Base-by-base conservation (phyloP, 345 rosid species). In the Salix dunnii region DNA sequence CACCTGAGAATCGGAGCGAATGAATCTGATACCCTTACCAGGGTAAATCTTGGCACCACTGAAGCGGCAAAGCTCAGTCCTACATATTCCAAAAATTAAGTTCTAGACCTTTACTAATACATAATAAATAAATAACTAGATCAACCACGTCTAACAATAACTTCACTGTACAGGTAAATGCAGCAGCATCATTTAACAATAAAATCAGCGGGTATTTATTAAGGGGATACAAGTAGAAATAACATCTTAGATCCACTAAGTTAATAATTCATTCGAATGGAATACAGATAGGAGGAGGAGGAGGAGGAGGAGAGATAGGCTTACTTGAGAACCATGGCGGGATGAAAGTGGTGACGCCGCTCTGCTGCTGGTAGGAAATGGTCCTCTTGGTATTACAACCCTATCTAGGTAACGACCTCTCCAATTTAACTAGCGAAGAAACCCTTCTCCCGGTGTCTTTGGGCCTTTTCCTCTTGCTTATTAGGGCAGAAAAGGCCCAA, bases 1-100 rank as follows among this genome's bases (percentile, higher is more conserved):
- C 66, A 91, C 94, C 93, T 89, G 95, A 76, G 95, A 91, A 82
- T 91, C 91, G 23, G 90, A 78, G 25, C 95, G 89, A 70, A 91
- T 67, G 49, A 89, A 91, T 86, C 93, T 86, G 80, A 89, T 91
- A 27, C 95, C 92, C 71, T 65, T 89, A 11, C 95, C 93, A 2
- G 91, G 93, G 67, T 89, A 91, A 55, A 89, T 91, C 93, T 91
- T 91, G 71, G 86, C 87, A 9, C 93, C 93, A 17, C 93, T 89
- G 70, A 91, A 91, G 14, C 91, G 95, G 77, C 93, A 91, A 46
- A 88, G 91, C 74, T 91, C 90, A 14, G 91, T 91, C 87, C 89
- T 89, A 31, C 3, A 62, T 1, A 78, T 20, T 60, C 28, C 23
- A 74, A 40, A 10, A 11, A 40, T 40, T 40, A 9, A 40, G 46